These are phyloP conservation scores for Exophiala dermatitidis DNA, from an alignment of 2,329 filamentous ascomycete species.

Conservation along the genomic window DNA sequence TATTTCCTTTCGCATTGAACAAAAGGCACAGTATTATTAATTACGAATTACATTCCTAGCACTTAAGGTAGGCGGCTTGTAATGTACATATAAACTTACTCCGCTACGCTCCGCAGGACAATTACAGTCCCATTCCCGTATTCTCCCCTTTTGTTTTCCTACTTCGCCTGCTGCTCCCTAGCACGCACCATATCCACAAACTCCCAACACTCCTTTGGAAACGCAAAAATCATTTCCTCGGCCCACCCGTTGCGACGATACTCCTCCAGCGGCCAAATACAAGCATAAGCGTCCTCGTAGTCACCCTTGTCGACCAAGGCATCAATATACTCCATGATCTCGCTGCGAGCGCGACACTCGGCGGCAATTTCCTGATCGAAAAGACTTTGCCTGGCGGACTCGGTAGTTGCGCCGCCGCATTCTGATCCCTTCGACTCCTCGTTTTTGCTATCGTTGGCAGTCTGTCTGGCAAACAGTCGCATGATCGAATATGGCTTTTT, in stretches of 20 bases:
- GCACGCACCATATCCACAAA: conserved; percentile 7
- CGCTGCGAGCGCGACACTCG: conserved; percentile 44
- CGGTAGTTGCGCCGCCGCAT: not conserved
- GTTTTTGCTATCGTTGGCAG: not conserved
- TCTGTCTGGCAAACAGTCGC: conserved; percentile 11
- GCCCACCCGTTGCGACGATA: conserved; percentile 14
- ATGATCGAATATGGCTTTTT: conserved; percentile 14
- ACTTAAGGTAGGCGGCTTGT: no score
- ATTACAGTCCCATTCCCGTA: no score
- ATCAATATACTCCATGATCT: conserved; percentile 51
- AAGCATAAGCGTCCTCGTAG: conserved; percentile 13
- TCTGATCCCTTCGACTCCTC: not conserved
- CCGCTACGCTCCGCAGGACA: no score
- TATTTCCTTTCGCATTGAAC: no score
- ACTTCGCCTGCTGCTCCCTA: not conserved
- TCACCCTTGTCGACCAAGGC: conserved; percentile 6
- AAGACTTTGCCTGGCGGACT: conserved; percentile 2
- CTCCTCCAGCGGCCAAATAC: conserved; percentile 15
- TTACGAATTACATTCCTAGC: no score
- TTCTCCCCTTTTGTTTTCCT: not conserved
- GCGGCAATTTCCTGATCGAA: conserved; percentile 13
- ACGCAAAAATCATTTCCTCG: conserved; percentile 13
- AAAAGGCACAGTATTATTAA: no score
- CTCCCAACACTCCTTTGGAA: conserved; percentile 7
- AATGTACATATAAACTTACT: no score